Evolutionary conservation across 305 asterid genomes (phyloP), one percentile per base, ranked within the genome.

Genomic region (Fraxinus greggii): DNA sequence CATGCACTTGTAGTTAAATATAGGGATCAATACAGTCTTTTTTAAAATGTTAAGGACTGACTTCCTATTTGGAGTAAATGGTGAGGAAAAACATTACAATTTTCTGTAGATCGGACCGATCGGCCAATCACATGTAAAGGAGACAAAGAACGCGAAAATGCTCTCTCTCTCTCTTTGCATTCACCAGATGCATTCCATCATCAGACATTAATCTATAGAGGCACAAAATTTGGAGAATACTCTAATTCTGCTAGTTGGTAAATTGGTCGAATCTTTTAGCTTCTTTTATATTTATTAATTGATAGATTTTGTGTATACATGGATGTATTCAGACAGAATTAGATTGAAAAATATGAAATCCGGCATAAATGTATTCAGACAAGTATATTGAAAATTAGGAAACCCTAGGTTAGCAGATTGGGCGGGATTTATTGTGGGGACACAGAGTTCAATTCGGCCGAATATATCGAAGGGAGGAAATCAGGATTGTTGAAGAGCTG

Each of bases 401-500:
- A 29, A 31, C 75, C 75, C 75, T 29, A 69, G 75, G 40, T 31
- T 69, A 28, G 24, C 75, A 31, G 24, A 29, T 69, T 15, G 23
- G 40, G 75, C 23, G 36, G 38, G 75, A 31, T 69, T 29, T 69
- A 15, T 69, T 31, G 40, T 69, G 40, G 23, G 24, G 75, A 29
- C 21, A 13, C 7, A 31, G 42, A 69, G 31, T 29, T 69, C 75
- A 69, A 69, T 69, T 36, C 42, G 40, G 75, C 70, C 61, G 79
- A 72, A 83, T 51, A 79, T 78, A 78, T 87, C 85, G 87, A 87
- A 75, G 83, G 86, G 76, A 54, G 78, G 79, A 59, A 84, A 78
- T 84, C 82, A 24, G 86, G 83, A 86, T 85, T 84, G 78, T 81
- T 80, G 83, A 81, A 83, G 83, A 75, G 89, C 78, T 38, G 81